Evolutionary conservation across 441 rosid genomes (phyloP).

Genomic region (Adansonia gregorii): DNA sequence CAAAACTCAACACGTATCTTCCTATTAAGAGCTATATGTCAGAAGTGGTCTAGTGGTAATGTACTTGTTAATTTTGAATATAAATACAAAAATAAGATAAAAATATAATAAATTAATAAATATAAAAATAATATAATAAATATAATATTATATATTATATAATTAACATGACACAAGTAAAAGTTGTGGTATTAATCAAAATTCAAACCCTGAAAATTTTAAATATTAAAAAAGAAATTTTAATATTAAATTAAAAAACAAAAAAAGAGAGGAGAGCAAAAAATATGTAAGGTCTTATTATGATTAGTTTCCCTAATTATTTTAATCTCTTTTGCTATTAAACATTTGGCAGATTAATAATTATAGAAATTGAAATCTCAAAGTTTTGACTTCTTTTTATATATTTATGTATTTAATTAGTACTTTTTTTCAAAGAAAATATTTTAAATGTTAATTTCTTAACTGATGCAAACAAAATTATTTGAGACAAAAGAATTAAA

Average conservation of each 20-base stretch:
- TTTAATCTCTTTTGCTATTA: background rate
- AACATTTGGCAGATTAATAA: background rate
- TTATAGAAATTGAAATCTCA: background rate
- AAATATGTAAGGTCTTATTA: background rate
- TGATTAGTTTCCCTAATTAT: background rate
- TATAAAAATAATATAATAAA: too few species aligned
- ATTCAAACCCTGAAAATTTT: too few species aligned
- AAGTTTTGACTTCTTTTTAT: conserved; percentile 3
- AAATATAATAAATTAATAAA: too few species aligned
- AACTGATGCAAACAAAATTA: background rate
- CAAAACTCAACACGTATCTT: background rate
- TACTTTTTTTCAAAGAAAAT: background rate
- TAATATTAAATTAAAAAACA: too few species aligned
- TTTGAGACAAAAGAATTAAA: background rate
- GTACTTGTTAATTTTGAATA: too few species aligned
- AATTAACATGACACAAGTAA: too few species aligned
- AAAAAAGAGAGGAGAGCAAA: background rate
- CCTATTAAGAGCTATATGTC: too few species aligned
- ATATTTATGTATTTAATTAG: background rate
- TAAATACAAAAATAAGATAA: too few species aligned
- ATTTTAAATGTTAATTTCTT: background rate
- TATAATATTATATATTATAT: too few species aligned
- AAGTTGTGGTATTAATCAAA: too few species aligned
- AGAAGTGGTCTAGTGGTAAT: too few species aligned
- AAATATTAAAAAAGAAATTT: too few species aligned